Evolutionary conservation across 2,329 filamentous ascomycete genomes (phyloP), one percentile per base, ranked within the genome.

Genomic region (Dothidotthia symphoricarpi): DNA sequence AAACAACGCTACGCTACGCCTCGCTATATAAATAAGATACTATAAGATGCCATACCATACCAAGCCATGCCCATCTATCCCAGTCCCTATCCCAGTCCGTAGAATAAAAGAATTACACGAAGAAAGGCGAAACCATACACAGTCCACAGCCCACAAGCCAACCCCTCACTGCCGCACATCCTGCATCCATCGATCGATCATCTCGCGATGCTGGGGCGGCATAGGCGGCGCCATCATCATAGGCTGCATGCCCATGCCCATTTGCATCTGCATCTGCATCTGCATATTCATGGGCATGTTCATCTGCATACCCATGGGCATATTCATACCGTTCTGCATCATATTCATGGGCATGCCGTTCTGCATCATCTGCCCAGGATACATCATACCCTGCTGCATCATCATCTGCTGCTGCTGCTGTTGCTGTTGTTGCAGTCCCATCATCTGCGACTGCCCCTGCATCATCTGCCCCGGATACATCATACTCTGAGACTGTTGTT

Each of bases 181-280:
- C 51, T 75, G 69, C 54, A 78, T 72, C 79, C 79, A 82, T 24
- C 72, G 75, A 66, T 82, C 77, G 62, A 82, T 80, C 41, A 76
- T 67, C 41, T 75, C 77, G 36, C 76, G 67, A 54, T 79, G 76
- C 36, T 67, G 67, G 4, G 70, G 64, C 55, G 77, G 70, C 56
- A 75, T 65, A 2, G 52, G 51, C 30, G 41, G 49, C 24, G 46
- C 45, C 49, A 58, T 51, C 49, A 48, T 51, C 47, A 56, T 47
- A n/a, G 30, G 32, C 39, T 45, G 45, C 55, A 58, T 59, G 36
- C 43, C 44, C 53, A 56, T 51, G 9, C 35, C 34, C 41, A 47
- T 36, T 24, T 27, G 31, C 43, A 48, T 61, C n/a, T 26, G 37
- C 43, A 36, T 50, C 26, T 44, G 42, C 30, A 47, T 48, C 27